These are phyloP conservation scores for Gryganskiella cystojenkinii DNA, from an alignment of 192 early-diverging fungal genomes.

Conservation along the genomic window DNA sequence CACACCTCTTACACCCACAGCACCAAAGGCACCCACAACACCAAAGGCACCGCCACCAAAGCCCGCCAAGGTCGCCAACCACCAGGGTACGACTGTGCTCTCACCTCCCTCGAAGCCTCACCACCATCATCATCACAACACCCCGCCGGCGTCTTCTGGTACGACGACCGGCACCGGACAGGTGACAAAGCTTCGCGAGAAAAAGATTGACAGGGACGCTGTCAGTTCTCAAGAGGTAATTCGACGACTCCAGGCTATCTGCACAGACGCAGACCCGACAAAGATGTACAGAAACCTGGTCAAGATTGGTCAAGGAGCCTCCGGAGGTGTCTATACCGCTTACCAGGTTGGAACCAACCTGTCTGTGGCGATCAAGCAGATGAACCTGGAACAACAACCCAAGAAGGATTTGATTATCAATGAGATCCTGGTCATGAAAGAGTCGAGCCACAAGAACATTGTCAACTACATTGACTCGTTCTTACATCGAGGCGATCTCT, in stretches of 20 bases:
- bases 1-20: slow-evolving; percentile 23
- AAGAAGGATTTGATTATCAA: slow-evolving; percentile 98
- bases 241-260: slow-evolving; percentile 83
- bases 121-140: not conserved
- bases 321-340: slow-evolving; percentile 92
- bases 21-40: slow-evolving; percentile 30
- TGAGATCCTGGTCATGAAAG: slow-evolving; percentile 90
- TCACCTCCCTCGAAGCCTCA: slow-evolving; percentile 7
- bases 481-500: slow-evolving; percentile 80
- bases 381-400: slow-evolving; percentile 95
- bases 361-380: slow-evolving; percentile 95
- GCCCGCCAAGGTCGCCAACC: slow-evolving; percentile 37
- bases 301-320: slow-evolving; percentile 94
- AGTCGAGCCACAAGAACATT: slow-evolving; percentile 82
- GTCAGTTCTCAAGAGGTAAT: slow-evolving; percentile 79
- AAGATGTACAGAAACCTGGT: slow-evolving; percentile 84
- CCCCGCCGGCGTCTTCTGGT: not conserved
- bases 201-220: slow-evolving; percentile 63
- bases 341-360: slow-evolving; percentile 73
- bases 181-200: slow-evolving; percentile 41
- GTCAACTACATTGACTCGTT: slow-evolving; percentile 88
- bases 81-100: slow-evolving; percentile 29
- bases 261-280: slow-evolving; percentile 89
- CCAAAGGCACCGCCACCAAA: slow-evolving; percentile 47
- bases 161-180: not conserved